These are phyloP conservation scores for Microbotryum violaceum DNA, from an alignment of 1,284 basidiomycete genomes.

Conservation along the genomic window DNA sequence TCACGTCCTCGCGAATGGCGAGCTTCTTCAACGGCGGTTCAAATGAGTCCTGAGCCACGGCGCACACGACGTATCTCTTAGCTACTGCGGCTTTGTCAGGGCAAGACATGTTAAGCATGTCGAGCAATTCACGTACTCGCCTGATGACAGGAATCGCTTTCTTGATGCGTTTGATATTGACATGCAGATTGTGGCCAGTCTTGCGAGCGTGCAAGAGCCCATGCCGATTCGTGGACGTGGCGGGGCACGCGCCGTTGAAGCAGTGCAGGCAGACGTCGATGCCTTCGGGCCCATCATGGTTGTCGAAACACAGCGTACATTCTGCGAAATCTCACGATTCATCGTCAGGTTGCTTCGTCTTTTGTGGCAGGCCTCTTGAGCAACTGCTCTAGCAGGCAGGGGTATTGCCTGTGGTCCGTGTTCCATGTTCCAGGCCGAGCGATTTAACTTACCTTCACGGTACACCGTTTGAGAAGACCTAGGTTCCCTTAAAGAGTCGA, in stretches of 20 bases:
- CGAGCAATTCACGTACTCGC: constrained; percentile 50
- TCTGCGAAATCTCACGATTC: constrained; percentile 43
- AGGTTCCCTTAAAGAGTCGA: constrained; percentile 2
- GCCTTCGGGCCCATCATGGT: constrained; percentile 65
- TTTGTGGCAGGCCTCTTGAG: too few species aligned
- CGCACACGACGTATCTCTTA: too few species aligned
- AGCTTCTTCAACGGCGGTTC: constrained; percentile 86
- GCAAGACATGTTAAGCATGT: too few species aligned
- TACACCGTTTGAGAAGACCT: constrained; percentile 22
- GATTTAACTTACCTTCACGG: not conserved
- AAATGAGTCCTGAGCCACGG: constrained; percentile 46
- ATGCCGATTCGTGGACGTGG: constrained; percentile 53
- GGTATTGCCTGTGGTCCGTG: not conserved
- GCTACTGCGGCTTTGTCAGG: too few species aligned
- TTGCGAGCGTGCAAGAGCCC: constrained; percentile 62
- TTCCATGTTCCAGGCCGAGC: too few species aligned
- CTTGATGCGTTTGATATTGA: constrained; percentile 70
- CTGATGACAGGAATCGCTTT: constrained; percentile 53
- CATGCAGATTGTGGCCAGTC: constrained; percentile 63
- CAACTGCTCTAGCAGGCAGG: too few species aligned
- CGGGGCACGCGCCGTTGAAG: constrained; percentile 84
- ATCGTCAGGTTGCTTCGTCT: too few species aligned
- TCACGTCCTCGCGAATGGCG: constrained; percentile 67
- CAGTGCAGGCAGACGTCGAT: constrained; percentile 85
- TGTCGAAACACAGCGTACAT: constrained; percentile 94